Base-by-base conservation (phyloP, 164 flowering plant genomes). In the Vitis cinerea region DNA sequence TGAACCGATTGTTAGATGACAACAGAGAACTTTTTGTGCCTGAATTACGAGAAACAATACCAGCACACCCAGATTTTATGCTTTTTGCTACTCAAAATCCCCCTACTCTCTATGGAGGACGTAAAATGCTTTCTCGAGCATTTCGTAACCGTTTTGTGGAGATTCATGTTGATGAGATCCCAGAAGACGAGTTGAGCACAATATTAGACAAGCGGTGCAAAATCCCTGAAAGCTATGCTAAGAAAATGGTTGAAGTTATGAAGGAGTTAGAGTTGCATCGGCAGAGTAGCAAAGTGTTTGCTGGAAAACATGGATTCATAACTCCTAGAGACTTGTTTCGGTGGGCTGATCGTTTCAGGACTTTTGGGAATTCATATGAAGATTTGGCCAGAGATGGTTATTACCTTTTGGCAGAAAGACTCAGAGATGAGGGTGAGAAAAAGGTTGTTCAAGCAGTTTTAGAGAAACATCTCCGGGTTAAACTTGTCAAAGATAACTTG, bases 41-140 rank as follows among this genome's bases (percentile, higher is more conserved):
- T 50, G 99, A 96, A 67, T 74, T 96, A 55, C 73, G 75, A 65
- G 94, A 91, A 75, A 81, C 90, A 10, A 69, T 96, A n/a, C 76
- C 67, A 15, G 90, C 99, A 15, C 98, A 96, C 77, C 88, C 90
- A 54, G 74, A 93, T 74, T 96, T 96, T 85, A 96, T 93, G 99
- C 91, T 96, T 71, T 96, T 96, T 80, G 99, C 99, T 12, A 96
- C 99, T 50, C 99, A 96, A 77, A 96, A 96, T 72, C 99, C 99
- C 10, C 99, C 99, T 15, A 86, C 86, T 44, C 67, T 87, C 23
- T 96, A 96, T 83, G 97, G 92, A 62, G 99, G 99, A 52, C 92
- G 99, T 55, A 96, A 96, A 80, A 84, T 91, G 82, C 97, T 96
- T 69, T 96, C 99, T 50, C 86, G 97, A 79, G 99, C 99, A 52